A percentile compares a stretch with the other conserved stretches of the same genome.
These are phyloP conservation scores for Podospora pseudopauciseta DNA, from an alignment of 495 filamentous ascomycete species.

Conservation along the genomic window DNA sequence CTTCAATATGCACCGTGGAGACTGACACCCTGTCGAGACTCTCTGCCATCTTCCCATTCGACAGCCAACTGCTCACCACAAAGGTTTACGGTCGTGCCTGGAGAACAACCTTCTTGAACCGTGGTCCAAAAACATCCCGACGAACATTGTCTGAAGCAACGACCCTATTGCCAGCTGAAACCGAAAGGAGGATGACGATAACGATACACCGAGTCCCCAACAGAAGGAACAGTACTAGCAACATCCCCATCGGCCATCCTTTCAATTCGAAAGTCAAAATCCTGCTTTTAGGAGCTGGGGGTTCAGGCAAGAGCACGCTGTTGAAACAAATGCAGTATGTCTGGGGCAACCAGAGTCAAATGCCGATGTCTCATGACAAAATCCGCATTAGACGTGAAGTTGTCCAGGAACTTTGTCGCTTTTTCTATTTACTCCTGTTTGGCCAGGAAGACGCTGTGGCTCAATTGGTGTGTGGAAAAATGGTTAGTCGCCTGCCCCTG, in stretches of 20 bases:
- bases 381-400: background rate
- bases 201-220: background rate
- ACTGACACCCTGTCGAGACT: slow-evolving; percentile 2
- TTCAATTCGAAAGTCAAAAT: background rate
- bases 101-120: background rate
- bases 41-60: slow-evolving; percentile 1
- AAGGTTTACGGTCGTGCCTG: slow-evolving; percentile 8
- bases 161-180: background rate
- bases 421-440: background rate
- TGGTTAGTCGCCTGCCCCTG: background rate
- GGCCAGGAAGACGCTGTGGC: background rate
- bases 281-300: background rate
- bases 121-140: background rate
- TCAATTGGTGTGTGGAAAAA: background rate
- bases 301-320: background rate
- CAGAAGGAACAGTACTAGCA: background rate
- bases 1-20: slow-evolving; percentile 1
- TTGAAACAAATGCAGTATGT: background rate
- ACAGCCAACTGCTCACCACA: background rate
- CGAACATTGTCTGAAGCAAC: background rate
- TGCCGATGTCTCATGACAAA: background rate
- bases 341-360: background rate
- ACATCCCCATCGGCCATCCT: background rate
- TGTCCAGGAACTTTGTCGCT: slow-evolving; percentile 1
- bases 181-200: background rate